Conservation (phyloP, 345 rosid species). For the Clarkia xantiana region DNA sequence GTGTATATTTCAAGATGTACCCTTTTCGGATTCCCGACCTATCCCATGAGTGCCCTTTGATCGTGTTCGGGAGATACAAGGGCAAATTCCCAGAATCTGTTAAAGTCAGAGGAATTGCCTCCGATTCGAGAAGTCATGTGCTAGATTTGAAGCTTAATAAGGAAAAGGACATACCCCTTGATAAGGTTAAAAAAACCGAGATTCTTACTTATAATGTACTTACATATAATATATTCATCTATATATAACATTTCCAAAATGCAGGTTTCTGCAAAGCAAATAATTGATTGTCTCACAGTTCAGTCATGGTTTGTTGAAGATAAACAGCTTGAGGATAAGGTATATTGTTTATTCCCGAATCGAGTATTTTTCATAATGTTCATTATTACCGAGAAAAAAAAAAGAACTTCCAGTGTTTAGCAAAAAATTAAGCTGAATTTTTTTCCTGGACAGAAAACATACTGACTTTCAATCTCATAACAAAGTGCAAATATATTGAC, state of each 20-base stretch:
- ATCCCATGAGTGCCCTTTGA: slow-evolving; percentile 39
- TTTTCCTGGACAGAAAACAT: too few species aligned
- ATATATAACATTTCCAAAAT: slow-evolving; percentile 4
- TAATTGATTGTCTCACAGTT: slow-evolving; percentile 63
- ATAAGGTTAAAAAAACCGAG: slow-evolving; percentile 32
- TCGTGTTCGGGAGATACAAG: slow-evolving; percentile 48
- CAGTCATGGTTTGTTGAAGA: slow-evolving; percentile 76
- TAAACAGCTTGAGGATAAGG: slow-evolving; percentile 65
- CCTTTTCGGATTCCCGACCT: slow-evolving; percentile 55
- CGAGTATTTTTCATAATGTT: neutral
- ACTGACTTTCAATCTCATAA: too few species aligned
- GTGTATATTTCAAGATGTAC: slow-evolving; percentile 27
- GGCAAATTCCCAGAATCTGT: slow-evolving; percentile 48
- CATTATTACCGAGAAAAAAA: neutral
- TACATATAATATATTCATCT: neutral
- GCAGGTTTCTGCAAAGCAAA: slow-evolving; percentile 60
- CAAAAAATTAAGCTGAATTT: neutral
- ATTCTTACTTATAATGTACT: neutral
- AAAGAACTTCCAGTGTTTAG: neutral
- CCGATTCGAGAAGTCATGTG: slow-evolving; percentile 37
- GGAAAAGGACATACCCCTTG: slow-evolving; percentile 44
- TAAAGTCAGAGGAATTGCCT: slow-evolving; percentile 37
- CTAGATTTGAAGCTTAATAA: slow-evolving; percentile 41
- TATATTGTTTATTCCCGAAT: slow-evolving; percentile 11
- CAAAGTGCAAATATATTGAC: too few species aligned